Evolutionary conservation across 1,284 basidiomycete species (phyloP), one percentile per base, ranked within the genome.

Genomic region (Gomphus bonarii): DNA sequence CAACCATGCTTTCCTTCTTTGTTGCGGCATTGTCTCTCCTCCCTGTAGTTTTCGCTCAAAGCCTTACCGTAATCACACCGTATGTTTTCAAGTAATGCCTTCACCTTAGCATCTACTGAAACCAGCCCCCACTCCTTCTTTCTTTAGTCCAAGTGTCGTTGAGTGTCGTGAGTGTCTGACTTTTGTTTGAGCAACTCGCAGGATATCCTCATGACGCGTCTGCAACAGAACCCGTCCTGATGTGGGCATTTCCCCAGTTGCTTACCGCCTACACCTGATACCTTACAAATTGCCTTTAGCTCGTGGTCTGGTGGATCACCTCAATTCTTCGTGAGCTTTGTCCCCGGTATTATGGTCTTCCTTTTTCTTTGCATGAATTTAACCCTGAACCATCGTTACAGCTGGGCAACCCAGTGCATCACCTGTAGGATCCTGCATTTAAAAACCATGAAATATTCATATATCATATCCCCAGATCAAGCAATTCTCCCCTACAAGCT

Each of bases 321-420:
- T 0, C 88, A 88, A 0, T 91, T 79, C 73, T 91, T 74, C 70
- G 60, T 88, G 59, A 73, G 80, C 30, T 65, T 88, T 60, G 66
- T 88, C 54, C 88, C 87, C 53, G 84, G 84, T 81, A 61, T 43
- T 73, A 65, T 1, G 25, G 1, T 10, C 22, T 9, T 38, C 30
- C 18, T 16, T n/a, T 33, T 33, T 25, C 49, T 36, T 14, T 33
- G 28, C 16, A 20, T 20, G 54, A 11, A 25, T 47, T 33, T 46
- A 6, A n/a, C 58, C 58, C 40, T 46, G 33, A 18, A 16, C 47
- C 54, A 38, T 33, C 55, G 14, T 42, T 31, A 11, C 63, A 84
- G 84, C 73, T 59, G 82, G 80, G 50, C 79, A 89, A 63, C 63
- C 77, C 3, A 53, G 68, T 14, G 82, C 79, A 1, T 20, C 75